Conservation (phyloP, 2,329 filamentous ascomycete genomes). For the Ophiosphaerella herpotricha region DNA sequence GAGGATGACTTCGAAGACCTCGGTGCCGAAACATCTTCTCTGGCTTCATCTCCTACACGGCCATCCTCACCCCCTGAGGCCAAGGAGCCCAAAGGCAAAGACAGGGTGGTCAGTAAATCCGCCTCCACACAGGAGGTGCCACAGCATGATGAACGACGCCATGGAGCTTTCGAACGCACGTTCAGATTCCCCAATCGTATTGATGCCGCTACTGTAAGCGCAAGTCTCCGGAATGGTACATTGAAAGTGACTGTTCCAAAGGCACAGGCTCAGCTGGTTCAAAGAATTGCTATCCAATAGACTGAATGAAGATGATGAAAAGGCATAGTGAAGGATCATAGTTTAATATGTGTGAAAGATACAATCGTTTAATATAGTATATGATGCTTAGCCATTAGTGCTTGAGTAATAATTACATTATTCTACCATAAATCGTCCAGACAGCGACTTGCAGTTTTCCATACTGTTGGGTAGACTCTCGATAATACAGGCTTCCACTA, state of each 20-base stretch:
- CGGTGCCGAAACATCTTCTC: conserved; percentile 34
- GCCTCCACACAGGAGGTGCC: conserved; percentile 17
- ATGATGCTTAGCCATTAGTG: conserved; percentile 20
- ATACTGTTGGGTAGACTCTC: too few relatives aligned
- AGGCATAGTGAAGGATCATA: too few relatives aligned
- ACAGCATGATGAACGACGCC: conserved; percentile 55
- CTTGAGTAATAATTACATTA: neutral
- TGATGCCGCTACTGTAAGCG: conserved; percentile 65
- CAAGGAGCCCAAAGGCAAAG: conserved; percentile 35
- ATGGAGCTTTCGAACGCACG: conserved; percentile 69
- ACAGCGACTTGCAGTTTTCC: too few relatives aligned
- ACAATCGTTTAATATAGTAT: neutral
- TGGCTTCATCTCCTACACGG: conserved; percentile 24
- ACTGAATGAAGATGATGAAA: neutral
- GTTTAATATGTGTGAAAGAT: too few relatives aligned
- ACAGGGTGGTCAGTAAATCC: conserved; percentile 27
- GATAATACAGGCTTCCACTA: too few relatives aligned
- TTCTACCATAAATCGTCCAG: too few relatives aligned
- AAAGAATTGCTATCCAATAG: conserved; percentile 38
- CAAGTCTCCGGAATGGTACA: conserved; percentile 68
- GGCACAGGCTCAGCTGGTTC: conserved; percentile 45
- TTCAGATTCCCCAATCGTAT: conserved; percentile 71
- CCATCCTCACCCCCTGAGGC: conserved; percentile 18
- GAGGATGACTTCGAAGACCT: conserved; percentile 46
- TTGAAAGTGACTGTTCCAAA: conserved; percentile 69